Base-by-base conservation (phyloP, 306 rosid genomes). In the Adenanthera pavonina region DNA sequence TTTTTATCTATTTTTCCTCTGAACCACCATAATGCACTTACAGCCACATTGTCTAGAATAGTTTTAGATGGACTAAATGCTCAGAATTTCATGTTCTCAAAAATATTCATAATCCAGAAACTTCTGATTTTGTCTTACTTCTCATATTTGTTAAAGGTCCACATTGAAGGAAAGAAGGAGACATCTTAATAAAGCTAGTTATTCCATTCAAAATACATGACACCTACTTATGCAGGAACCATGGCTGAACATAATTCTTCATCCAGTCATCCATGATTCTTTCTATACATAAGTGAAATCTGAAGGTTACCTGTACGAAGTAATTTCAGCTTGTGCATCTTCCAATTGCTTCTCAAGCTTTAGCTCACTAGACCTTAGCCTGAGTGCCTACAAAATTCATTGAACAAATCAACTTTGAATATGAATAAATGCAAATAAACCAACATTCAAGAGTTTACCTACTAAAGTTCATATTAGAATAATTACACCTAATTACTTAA, bases 331-430 rank as follows among this genome's bases (percentile, higher is more conserved):
- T 80, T 92, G 85, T 57, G 92, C 83, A 72, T 85, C 93, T 88
- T 96, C 94, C 92, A 93, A 82, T 86, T 90, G 94, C 87, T 93
- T 96, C 90, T 89, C 94, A 78, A 93, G 94, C 94, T 91, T 96
- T 82, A 96, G 84, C 89, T 93, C 99, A 77, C 81, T 92, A 68
- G 99, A 96, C 85, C 98, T 89, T 80, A 96, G 82, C 86, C 90
- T 92, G 71, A 96, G 94, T 74, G 99, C 97, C 99, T 96, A 86
- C 49, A 82, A 74, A 59, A 73, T 52, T 84, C 66, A 74, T 79
- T 54, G 79, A 80, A 81, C 40, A 85, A 44, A 59, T 53, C 38
- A 57, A 54, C 74, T 84, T 34, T 65, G 62, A 78, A 69, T 16
- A 66, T 70, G 36, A 54, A 78, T 38, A 81, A 5, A 30, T 62